A percentile compares a stretch with the other conserved stretches of the same genome.
phyloP scores from a whole-genome alignment of 176 grass and related monocot species.

The barley (Hordeum vulgare) region MorexV3_pseudomolecules_assembly NC_058519.1:623725129-623725628 shows the following conservation, averaged over 20 bases:
- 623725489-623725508: background rate
- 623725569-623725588: background rate
- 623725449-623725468: background rate
- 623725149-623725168: background rate
- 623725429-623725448: background rate
- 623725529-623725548: background rate
- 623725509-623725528: background rate
- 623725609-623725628: background rate
- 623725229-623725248: background rate
- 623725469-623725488: background rate
- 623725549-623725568: background rate
- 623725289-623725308: slow-evolving; percentile 10
- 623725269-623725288: background rate
- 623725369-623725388: background rate
- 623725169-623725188: background rate
- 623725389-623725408: background rate
- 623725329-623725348: background rate
- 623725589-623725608: background rate
- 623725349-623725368: background rate
- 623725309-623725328: background rate
- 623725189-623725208: background rate
- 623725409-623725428: background rate
- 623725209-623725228: background rate
- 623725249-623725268: background rate
- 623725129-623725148: background rate